phyloP scores from a whole-genome alignment of 768 basidiomycete species.

The Tricholoma furcatifolium region DNA sequence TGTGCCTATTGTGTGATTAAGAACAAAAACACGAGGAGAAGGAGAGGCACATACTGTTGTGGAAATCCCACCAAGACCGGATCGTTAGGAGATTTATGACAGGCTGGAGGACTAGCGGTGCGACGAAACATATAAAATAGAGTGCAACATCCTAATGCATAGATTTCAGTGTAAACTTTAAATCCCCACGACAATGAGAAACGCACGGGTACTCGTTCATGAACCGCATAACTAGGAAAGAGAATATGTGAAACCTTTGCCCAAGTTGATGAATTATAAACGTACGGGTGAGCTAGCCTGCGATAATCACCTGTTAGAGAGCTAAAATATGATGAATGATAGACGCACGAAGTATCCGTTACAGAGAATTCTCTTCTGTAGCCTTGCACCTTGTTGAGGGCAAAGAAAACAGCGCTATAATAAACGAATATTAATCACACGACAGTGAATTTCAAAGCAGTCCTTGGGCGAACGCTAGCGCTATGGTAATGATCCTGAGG shows the following conservation, averaged over 20 bases:
- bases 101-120: conserved; percentile 71
- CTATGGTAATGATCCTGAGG: conserved; percentile 64
- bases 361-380: conserved; percentile 80
- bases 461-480: conserved; percentile 52
- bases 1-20: conserved; percentile 30
- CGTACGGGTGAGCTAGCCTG: conserved; percentile 44
- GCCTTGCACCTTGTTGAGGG: conserved; percentile 63
- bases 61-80: conserved; percentile 88
- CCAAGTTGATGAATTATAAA: background rate
- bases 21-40: background rate
- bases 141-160: conserved; percentile 42
- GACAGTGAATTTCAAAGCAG: background rate
- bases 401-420: conserved; percentile 58
- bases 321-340: background rate
- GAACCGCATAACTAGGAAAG: conserved; percentile 54
- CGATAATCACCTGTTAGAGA: conserved; percentile 18
- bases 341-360: conserved; percentile 67
- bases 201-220: conserved; percentile 77
- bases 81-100: conserved; percentile 70
- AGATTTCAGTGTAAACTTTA: background rate
- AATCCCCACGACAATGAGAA: conserved; percentile 5
- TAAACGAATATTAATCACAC: background rate
- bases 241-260: background rate
- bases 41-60: conserved; percentile 49
- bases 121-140: conserved; percentile 51